phyloP scores from a whole-genome alignment of 2,329 filamentous ascomycete species.

The Talaromyces sp. region DNA sequence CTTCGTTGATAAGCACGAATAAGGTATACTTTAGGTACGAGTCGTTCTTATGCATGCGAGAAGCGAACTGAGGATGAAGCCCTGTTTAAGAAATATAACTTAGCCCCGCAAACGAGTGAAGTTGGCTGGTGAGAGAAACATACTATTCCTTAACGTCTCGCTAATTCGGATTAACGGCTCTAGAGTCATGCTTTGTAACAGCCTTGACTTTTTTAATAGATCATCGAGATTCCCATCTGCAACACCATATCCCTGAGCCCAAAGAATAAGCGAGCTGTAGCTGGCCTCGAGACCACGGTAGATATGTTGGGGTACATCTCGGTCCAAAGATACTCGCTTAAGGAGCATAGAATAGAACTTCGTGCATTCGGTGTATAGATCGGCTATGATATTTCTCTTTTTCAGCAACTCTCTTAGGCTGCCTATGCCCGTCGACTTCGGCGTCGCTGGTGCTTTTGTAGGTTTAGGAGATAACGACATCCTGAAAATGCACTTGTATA shows the following conservation, averaged over 20 bases:
- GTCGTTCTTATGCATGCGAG: neutral
- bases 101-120: neutral
- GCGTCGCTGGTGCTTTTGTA: neutral
- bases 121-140: neutral
- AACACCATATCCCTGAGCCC: neutral
- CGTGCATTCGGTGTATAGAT: neutral
- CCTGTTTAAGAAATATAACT: neutral
- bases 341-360: neutral
- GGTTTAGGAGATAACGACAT: neutral
- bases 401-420: neutral
- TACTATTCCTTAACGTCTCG: neutral
- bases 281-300: neutral
- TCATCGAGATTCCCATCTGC: neutral
- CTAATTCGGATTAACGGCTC: neutral
- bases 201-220: neutral
- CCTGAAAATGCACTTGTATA: neutral
- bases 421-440: neutral
- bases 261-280: neutral
- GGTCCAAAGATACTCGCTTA: neutral
- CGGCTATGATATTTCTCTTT: neutral
- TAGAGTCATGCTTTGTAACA: neutral
- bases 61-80: neutral
- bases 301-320: neutral
- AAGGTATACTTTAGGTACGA: neutral
- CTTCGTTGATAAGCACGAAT: neutral